These are phyloP conservation scores for Sporothrix humicola DNA, from an alignment of 2,329 filamentous ascomycete genomes.

Conservation along the genomic window DNA sequence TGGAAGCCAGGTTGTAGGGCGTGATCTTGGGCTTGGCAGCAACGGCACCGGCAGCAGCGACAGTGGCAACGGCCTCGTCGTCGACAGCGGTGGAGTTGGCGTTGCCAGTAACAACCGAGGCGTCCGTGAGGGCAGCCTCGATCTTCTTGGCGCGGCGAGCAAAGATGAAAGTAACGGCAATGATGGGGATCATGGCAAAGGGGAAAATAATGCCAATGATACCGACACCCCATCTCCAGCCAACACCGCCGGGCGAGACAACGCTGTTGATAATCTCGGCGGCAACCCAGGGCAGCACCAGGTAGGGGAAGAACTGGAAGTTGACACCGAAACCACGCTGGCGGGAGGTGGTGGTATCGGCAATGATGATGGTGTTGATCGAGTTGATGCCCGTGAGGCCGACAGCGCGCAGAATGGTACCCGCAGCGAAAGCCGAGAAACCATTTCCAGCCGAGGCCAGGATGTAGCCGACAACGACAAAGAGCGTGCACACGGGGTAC, in stretches of 20 bases:
- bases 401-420: conserved; percentile 63
- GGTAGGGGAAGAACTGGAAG: conserved; percentile 58
- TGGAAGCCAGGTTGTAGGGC: conserved; percentile 45
- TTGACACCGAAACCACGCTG: conserved; percentile 59
- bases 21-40: conserved; percentile 35
- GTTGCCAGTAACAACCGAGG: conserved; percentile 20
- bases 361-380: conserved; percentile 67
- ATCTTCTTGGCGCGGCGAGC: conserved; percentile 55
- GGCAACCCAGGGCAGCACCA: conserved; percentile 62
- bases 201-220: conserved; percentile 62
- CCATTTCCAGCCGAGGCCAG: conserved; percentile 60
- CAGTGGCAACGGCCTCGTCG: not conserved
- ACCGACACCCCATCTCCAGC: conserved; percentile 63
- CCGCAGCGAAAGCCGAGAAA: conserved; percentile 58
- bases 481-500: conserved; percentile 59
- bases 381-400: conserved; percentile 65
- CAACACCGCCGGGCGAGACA: conserved; percentile 43
- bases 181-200: conserved; percentile 57
- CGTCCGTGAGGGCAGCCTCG: conserved; percentile 46
- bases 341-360: conserved; percentile 60
- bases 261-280: conserved; percentile 53
- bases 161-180: conserved; percentile 55
- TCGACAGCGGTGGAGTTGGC: conserved; percentile 6
- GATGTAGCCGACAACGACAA: conserved; percentile 64
- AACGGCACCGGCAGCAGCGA: not conserved